These are phyloP conservation scores for Mycena maculata DNA, from an alignment of 768 basidiomycete species.

Conservation along the genomic window DNA sequence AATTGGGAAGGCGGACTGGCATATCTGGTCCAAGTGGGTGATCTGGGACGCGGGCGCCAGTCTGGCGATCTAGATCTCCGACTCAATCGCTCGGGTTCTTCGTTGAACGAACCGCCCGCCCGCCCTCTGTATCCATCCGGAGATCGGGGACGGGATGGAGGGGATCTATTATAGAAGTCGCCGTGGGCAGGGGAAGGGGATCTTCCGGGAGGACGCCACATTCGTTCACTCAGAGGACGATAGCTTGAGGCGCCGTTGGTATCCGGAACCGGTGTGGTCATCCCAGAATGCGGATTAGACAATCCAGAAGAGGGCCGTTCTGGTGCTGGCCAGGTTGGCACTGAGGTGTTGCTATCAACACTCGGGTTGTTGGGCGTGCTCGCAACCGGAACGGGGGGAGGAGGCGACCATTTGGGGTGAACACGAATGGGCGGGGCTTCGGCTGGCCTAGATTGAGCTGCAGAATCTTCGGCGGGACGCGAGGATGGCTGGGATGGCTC, in stretches of 20 bases:
- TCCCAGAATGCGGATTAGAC: constrained; percentile 1
- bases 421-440: not conserved
- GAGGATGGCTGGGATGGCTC: not conserved
- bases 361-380: not conserved
- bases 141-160: constrained; percentile 11
- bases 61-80: not conserved
- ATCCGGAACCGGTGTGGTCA: not conserved
- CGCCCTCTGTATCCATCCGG: constrained; percentile 15
- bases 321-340: not conserved
- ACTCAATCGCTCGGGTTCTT: not conserved
- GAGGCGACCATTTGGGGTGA: not conserved
- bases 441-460: not conserved
- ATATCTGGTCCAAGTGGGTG: too few relatives aligned
- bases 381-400: not conserved
- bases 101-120: not conserved
- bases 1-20: not conserved
- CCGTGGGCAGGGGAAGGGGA: not conserved
- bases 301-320: not conserved
- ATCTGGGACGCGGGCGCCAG: too few relatives aligned
- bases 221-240: constrained; percentile 7
- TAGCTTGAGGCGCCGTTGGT: not conserved
- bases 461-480: not conserved
- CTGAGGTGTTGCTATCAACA: not conserved
- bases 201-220: not conserved
- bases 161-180: not conserved